These are phyloP conservation scores for Pseudozyma pruni DNA, from an alignment of 1,284 basidiomycete genomes.

Conservation along the genomic window DNA sequence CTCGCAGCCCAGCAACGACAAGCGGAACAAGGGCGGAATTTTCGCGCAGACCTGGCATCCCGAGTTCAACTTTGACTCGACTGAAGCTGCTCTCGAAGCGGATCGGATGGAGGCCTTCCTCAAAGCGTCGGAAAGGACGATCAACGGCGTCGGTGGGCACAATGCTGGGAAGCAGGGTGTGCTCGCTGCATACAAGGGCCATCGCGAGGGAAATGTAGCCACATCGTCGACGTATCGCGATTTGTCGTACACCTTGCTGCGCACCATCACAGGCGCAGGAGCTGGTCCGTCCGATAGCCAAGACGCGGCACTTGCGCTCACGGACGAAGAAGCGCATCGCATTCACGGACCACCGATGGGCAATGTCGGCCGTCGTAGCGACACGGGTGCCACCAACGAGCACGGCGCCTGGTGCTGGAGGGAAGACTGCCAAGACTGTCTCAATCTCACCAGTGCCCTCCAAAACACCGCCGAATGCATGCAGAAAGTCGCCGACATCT, in stretches of 20 bases:
- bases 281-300: conserved; percentile 22
- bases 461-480: conserved; percentile 80
- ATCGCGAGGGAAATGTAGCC: conserved; percentile 30
- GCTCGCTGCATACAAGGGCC: conserved; percentile 32
- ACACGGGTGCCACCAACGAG: conserved; percentile 72
- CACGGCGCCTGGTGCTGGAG: conserved; percentile 87
- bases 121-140: conserved; percentile 42
- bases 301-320: conserved; percentile 70
- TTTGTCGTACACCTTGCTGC: conserved; percentile 49
- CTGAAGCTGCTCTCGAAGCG: conserved; percentile 42
- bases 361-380: conserved; percentile 71
- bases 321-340: conserved; percentile 74
- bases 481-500: conserved; percentile 79
- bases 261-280: conserved; percentile 52
- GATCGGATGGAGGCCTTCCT: conserved; percentile 44
- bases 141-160: conserved; percentile 40
- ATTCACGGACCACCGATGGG: conserved; percentile 68
- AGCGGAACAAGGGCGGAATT: conserved; percentile 69
- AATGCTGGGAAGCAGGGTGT: conserved; percentile 43
- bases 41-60: conserved; percentile 84
- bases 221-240: conserved; percentile 44
- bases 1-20: background rate
- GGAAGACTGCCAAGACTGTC: conserved; percentile 79
- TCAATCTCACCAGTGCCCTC: conserved; percentile 79
- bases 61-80: conserved; percentile 78